Conservation (phyloP, 805 yeast species). For the Starmera pachycereana region DNA sequence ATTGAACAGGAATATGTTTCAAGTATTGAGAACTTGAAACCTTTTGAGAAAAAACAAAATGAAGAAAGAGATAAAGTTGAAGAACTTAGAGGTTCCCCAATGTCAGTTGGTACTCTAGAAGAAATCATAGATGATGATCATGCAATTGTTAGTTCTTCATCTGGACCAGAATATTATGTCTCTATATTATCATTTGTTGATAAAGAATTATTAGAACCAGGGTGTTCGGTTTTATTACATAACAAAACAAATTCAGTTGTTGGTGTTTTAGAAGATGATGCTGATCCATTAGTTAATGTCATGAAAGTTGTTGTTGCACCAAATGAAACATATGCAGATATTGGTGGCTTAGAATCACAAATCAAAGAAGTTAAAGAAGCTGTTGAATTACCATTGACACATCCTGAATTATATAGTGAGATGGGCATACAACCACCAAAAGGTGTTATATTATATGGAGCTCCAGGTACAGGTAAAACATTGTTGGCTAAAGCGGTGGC, state of each 20-base stretch:
- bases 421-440: slow-evolving; percentile 99
- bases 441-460: slow-evolving; percentile 94
- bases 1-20: slow-evolving; percentile 94
- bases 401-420: slow-evolving; percentile 94
- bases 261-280: slow-evolving; percentile 97
- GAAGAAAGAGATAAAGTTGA: slow-evolving; percentile 94
- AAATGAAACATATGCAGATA: slow-evolving; percentile 91
- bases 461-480: slow-evolving; percentile 98
- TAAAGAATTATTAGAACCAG: slow-evolving; percentile 91
- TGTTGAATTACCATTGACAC: slow-evolving; percentile 90
- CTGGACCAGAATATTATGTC: slow-evolving; percentile 96
- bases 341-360: slow-evolving; percentile 93
- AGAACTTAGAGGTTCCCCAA: slow-evolving; percentile 91
- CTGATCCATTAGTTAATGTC: slow-evolving; percentile 95
- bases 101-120: slow-evolving; percentile 93
- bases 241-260: slow-evolving; percentile 93
- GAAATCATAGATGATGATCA: slow-evolving; percentile 98
- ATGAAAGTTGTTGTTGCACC: slow-evolving; percentile 98
- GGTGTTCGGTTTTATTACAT: slow-evolving; percentile 90
- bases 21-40: slow-evolving; percentile 89
- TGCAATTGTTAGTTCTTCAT: slow-evolving; percentile 91
- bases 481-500: slow-evolving; percentile 96
- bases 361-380: slow-evolving; percentile 97
- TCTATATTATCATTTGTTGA: slow-evolving; percentile 94
- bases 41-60: slow-evolving; percentile 92